Evolutionary conservation across 2,329 filamentous ascomycete genomes (phyloP).

Genomic region (Arthroderma sp.): DNA sequence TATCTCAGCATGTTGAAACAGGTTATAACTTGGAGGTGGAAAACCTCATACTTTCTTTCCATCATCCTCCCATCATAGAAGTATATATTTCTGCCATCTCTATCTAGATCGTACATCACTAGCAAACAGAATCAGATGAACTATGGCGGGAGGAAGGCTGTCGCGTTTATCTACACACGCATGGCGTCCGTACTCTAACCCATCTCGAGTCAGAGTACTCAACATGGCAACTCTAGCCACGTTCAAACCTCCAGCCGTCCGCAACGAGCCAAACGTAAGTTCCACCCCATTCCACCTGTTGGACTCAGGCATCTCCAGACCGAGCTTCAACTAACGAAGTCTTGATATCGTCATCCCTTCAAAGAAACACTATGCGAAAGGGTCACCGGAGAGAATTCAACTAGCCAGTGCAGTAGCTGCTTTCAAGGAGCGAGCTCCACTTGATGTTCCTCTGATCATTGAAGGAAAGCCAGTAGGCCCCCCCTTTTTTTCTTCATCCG

Average conservation of each 20-base stretch:
- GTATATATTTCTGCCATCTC: no score
- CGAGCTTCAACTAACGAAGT: neutral
- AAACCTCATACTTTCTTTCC: no score
- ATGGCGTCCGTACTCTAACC: neutral
- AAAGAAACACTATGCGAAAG: slow-evolving; percentile 80
- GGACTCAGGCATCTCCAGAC: slow-evolving; percentile 1
- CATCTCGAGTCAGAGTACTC: slow-evolving; percentile 1
- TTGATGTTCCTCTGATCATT: slow-evolving; percentile 72
- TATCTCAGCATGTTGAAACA: no score
- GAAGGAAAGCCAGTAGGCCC: slow-evolving; percentile 61
- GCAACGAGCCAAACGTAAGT: slow-evolving; percentile 90
- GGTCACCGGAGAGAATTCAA: slow-evolving; percentile 62
- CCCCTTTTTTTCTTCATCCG: neutral
- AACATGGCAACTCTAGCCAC: slow-evolving; percentile 50
- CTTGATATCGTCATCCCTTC: slow-evolving; percentile 1
- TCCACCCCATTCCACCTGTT: neutral
- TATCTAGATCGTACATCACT: no score
- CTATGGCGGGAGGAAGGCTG: no score
- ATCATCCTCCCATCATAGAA: no score
- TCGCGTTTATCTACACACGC: no score
- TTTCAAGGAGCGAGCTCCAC: slow-evolving; percentile 53
- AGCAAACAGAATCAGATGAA: no score
- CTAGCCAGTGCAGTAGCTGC: slow-evolving; percentile 60
- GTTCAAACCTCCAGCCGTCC: slow-evolving; percentile 76
- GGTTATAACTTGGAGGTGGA: no score